Evolutionary conservation across 306 rosid species (phyloP).

Genomic region (Hippophae gyantsensis): DNA sequence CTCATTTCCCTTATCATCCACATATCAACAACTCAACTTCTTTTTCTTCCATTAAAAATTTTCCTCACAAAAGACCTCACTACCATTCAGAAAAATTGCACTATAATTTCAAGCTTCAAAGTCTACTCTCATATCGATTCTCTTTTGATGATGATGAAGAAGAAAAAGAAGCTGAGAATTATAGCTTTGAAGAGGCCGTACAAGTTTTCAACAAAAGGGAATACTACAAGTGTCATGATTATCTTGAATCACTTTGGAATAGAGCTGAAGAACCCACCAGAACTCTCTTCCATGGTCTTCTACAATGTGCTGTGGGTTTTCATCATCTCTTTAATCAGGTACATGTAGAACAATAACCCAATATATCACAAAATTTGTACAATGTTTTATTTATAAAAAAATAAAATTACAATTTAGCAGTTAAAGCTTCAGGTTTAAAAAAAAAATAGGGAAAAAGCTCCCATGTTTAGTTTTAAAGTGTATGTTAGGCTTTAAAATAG

Average conservation of each 20-base stretch:
- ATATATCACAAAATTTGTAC: no score
- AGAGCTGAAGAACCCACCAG: conserved; percentile 69
- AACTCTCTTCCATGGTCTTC: conserved; percentile 76
- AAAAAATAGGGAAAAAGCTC: no score
- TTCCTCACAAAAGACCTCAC: neutral
- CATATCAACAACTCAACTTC: no score
- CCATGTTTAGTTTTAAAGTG: no score
- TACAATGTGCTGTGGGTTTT: conserved; percentile 88
- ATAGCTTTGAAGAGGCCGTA: conserved; percentile 61
- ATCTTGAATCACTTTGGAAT: conserved; percentile 70
- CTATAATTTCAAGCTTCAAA: neutral
- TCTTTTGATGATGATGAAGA: conserved; percentile 20
- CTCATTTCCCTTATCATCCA: neutral
- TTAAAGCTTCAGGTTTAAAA: no score
- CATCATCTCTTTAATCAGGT: conserved; percentile 88
- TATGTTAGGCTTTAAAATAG: no score
- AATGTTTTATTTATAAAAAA: no score
- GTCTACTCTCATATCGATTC: conserved; percentile 24
- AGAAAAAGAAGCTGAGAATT: conserved; percentile 24
- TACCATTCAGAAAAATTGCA: neutral
- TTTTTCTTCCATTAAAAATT: neutral
- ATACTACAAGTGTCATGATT: conserved; percentile 78
- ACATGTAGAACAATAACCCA: neutral
- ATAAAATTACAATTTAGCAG: no score
- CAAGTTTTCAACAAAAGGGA: conserved; percentile 47